Percentiles rank a stretch among this genome's conserved stretches.
Evolutionary conservation across 805 yeast genomes (phyloP).

Genomic region (Brettanomyces sp.): DNA sequence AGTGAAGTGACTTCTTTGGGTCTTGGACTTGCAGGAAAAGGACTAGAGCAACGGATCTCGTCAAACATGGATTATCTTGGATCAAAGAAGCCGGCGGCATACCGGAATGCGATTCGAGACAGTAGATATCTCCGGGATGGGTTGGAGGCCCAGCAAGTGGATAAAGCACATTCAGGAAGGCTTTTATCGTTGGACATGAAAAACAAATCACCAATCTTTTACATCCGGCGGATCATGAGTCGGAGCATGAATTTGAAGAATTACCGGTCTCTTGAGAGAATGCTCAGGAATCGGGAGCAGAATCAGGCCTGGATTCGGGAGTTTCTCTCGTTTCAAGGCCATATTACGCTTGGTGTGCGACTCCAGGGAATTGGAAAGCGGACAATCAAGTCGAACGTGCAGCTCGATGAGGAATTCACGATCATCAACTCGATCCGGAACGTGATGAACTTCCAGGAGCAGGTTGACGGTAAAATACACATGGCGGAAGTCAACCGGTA

Average conservation of each 20-base stretch:
- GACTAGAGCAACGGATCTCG: slow-evolving; percentile 2
- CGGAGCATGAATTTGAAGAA: slow-evolving; percentile 31
- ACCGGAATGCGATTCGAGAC: no score
- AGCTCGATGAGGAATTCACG: slow-evolving; percentile 60
- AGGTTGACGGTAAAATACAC: slow-evolving; percentile 46
- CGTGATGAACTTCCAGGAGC: slow-evolving; percentile 53
- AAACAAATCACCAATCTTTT: slow-evolving; percentile 32
- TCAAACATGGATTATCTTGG: no score
- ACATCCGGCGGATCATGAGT: slow-evolving; percentile 28
- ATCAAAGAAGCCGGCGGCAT: not conserved
- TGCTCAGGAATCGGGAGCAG: slow-evolving; percentile 6
- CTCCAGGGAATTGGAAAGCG: slow-evolving; percentile 43
- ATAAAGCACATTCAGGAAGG: not conserved
- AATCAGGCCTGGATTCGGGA: slow-evolving; percentile 57
- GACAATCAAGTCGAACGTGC: slow-evolving; percentile 33
- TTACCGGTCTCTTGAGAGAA: slow-evolving; percentile 23
- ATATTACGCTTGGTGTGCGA: slow-evolving; percentile 60
- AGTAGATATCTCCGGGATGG: no score
- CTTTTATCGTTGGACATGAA: not conserved
- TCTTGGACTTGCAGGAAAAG: slow-evolving; percentile 22
- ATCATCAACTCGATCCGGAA: slow-evolving; percentile 74
- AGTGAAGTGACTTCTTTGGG: slow-evolving; percentile 21
- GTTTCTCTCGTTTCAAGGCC: slow-evolving; percentile 78
- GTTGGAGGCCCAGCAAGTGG: no score
- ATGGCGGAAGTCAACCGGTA: slow-evolving; percentile 45